phyloP scores from a whole-genome alignment of 192 early-diverging fungal genomes.

The Neocallimastix lanati region DNA sequence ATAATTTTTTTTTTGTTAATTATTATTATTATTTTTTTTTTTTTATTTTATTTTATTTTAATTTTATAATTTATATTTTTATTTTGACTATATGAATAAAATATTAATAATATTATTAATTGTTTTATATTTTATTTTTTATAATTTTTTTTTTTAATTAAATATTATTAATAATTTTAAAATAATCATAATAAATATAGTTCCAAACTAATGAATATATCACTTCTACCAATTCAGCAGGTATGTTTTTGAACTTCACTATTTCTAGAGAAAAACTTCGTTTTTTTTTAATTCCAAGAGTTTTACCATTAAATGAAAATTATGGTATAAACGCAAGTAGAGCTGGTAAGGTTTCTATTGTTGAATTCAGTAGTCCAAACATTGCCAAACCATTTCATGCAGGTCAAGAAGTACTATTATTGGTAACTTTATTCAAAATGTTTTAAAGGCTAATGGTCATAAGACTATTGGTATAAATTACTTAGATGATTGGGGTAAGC shows the following conservation, averaged over 20 bases:
- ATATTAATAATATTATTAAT: no score
- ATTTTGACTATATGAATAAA: no score
- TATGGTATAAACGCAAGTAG: slow-evolving; percentile 49
- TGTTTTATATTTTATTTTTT: no score
- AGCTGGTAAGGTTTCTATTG: slow-evolving; percentile 55
- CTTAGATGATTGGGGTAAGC: slow-evolving; percentile 98
- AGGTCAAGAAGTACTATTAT: slow-evolving; percentile 94
- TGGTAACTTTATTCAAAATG: slow-evolving; percentile 75
- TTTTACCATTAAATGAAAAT: slow-evolving; percentile 23
- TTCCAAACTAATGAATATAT: slow-evolving; percentile 41
- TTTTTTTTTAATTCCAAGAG: slow-evolving; percentile 27
- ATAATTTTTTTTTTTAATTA: no score
- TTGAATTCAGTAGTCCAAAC: slow-evolving; percentile 92
- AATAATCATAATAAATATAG: slow-evolving; percentile 6
- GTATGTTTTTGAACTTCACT: slow-evolving; percentile 61
- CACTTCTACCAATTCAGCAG: slow-evolving; percentile 24
- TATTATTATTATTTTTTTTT: no score
- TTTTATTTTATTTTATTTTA: no score
- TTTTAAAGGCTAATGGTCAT: slow-evolving; percentile 72
- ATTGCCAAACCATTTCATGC: slow-evolving; percentile 98
- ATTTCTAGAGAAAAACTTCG: slow-evolving; percentile 35
- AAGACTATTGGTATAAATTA: slow-evolving; percentile 91
- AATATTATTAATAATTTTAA: no score
- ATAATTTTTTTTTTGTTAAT: no score
- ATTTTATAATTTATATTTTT: no score